Conservation (phyloP, 2,329 filamentous ascomycete species). For the Coniochaeta ligniaria region DNA sequence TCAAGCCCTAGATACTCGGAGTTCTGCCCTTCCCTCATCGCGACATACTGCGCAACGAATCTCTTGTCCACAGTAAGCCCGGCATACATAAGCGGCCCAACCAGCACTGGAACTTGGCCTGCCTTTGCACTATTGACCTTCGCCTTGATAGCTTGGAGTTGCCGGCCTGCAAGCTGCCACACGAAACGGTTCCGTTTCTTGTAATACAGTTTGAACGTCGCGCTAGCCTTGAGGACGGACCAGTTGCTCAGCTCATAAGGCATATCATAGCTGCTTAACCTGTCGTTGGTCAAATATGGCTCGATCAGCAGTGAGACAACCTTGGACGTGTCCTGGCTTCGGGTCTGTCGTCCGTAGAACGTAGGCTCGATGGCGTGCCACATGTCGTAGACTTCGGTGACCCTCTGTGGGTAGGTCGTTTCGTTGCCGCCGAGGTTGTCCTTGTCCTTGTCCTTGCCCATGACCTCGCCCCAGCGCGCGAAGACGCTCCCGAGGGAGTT, state of each 20-base stretch:
- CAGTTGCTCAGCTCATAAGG: constrained; percentile 28
- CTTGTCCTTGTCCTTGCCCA: constrained; percentile 4
- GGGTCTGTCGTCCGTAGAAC: constrained; percentile 3
- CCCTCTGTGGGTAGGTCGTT: constrained; percentile 16
- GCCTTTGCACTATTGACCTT: constrained; percentile 9
- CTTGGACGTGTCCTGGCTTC: constrained; percentile 13
- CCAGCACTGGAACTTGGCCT: constrained; percentile 5
- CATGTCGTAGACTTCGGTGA: constrained; percentile 27
- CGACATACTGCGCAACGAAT: constrained; percentile 17
- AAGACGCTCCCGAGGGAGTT: constrained; percentile 22
- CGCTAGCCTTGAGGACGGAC: constrained; percentile 44
- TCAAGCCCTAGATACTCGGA: constrained; percentile 9
- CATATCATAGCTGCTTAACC: constrained; percentile 2
- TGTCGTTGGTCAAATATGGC: constrained; percentile 8
- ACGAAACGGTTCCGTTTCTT: constrained; percentile 24
- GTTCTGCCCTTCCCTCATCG: constrained; percentile 10
- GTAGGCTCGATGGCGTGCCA: constrained; percentile 36
- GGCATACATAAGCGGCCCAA: constrained; percentile 17
- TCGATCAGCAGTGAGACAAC: constrained; percentile 22
- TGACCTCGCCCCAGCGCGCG: constrained; percentile 22
- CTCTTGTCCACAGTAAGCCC: constrained; percentile 11
- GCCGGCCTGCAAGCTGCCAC: constrained; percentile 41
- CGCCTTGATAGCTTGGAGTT: constrained; percentile 41
- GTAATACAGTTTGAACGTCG: constrained; percentile 33
- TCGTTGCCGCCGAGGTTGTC: constrained; percentile 3